Evolutionary conservation across 1,139 yeast genomes (phyloP), one percentile per base, ranked within the genome.

Genomic region (Scheffersomyces illinoinensis): DNA sequence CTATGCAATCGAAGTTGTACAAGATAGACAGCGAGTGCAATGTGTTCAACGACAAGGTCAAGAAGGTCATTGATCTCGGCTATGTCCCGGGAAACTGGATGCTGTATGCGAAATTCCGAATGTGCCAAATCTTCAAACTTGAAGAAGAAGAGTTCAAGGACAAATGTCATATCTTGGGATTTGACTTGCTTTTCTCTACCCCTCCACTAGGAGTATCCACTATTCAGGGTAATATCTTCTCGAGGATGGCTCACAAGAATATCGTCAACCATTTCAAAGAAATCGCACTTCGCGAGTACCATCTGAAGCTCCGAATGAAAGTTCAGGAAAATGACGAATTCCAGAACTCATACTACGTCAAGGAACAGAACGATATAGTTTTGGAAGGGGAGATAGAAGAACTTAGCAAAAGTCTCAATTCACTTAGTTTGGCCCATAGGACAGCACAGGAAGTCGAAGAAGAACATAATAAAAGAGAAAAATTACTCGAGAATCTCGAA

Each of bases 51-150:
- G 33, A 59, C 8, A 54, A 57, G 0, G 76, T 77, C 3, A 68
- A 68, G 5, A 73, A 70, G 55, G 76, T 78, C 4, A 57, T 81
- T 5, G 84, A 81, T 61, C 62, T 80, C 24, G 99, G 99, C 0
- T 95, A 84, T 71, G 97, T 97, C 0, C 99, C 99, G 0, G 99
- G 99, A 0, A 93, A 97, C 47, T 95, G 99, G 99, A 83, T 93
- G 14, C 91, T 88, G 64, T 96, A 90, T 46, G 89, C 97, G 7
- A 69, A 71, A 53, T 61, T 70, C 47, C 65, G 72, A 46, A 63
- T 81, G 59, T 68, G 74, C 51, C 65, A 67, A 48, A 56, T 74
- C 2, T 79, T 79, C 62, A 64, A 60, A 3, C 50, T 77, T 1
- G 70, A 67, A 0, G 84, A 85, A 6, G 86, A 85, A 53, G 74